Percentiles rank a stretch among this genome's conserved stretches.
Conservation (phyloP, 352 stramenopile genomes). For the Phytophthora colocasiae region DNA sequence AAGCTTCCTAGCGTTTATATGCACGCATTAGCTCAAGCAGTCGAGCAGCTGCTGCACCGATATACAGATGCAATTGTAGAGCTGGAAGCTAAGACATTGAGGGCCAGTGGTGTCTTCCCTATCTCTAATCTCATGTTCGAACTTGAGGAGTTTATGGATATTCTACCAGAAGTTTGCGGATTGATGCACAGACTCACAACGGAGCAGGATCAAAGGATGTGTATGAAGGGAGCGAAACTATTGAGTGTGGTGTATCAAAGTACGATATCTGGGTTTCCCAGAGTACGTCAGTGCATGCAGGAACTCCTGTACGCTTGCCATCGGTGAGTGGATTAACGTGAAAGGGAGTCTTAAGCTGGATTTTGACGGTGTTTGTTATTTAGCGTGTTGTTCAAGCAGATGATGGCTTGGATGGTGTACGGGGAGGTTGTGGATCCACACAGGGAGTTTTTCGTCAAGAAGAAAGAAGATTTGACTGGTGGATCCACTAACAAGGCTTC, state of each 20-base stretch:
- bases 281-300: slow-evolving; percentile 61
- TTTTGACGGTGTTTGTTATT: slow-evolving; percentile 4
- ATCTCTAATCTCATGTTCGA: slow-evolving; percentile 74
- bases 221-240: slow-evolving; percentile 47
- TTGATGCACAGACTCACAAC: slow-evolving; percentile 51
- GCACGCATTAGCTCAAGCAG: slow-evolving; percentile 61
- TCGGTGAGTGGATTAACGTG: slow-evolving; percentile 35
- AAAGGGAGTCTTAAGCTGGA: background rate
- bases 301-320: slow-evolving; percentile 61
- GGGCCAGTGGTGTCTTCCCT: slow-evolving; percentile 52
- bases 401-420: slow-evolving; percentile 85
- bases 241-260: slow-evolving; percentile 53
- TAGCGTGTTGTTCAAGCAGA: slow-evolving; percentile 81
- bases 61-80: slow-evolving; percentile 63
- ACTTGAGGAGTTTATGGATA: slow-evolving; percentile 65
- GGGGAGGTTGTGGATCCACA: slow-evolving; percentile 75
- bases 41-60: slow-evolving; percentile 56
- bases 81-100: slow-evolving; percentile 64
- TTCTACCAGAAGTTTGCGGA: slow-evolving; percentile 64
- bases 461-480: slow-evolving; percentile 1
- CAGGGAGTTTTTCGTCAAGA: slow-evolving; percentile 81
- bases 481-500: background rate
- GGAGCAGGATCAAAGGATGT: slow-evolving; percentile 5
- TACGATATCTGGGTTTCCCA: slow-evolving; percentile 64
- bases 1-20: slow-evolving; percentile 57